Base-by-base conservation (phyloP, 129 eudicot genomes). In the Flaveria robusta region DNA sequence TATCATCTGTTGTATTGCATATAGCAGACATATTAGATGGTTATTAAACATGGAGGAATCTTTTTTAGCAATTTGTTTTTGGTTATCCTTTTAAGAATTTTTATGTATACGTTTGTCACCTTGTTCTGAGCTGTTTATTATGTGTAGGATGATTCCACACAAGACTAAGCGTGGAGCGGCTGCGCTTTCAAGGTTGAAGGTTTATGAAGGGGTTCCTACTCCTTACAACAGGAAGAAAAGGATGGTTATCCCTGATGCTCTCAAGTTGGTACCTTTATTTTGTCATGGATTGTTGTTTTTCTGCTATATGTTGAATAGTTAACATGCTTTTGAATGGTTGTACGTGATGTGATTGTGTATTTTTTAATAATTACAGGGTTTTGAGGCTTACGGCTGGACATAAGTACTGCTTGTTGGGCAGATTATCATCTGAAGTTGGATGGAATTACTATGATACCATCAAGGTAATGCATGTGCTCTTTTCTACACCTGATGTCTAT, bases 191-290 rank as follows among this genome's bases (percentile, higher is more conserved):
- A 77, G 86, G 85, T 82, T 90, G 90, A 87, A 90, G 89, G 96
- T 87, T 56, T 90, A 79, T 13, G 92, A 90, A 79, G 96, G 96
- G 1, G 84, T 90, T 66, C 96, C 96, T 3, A 88, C 96, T 4
- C 96, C 96, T 29, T 89, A 87, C 71, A 90, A 89, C 72, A 90
- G 89, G 83, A 87, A 72, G 51, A 90, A 90, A 83, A 83, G 96
- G 79, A 85, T 90, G 92, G 96, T 90, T 52, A 88, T 90, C 19
- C 96, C 96, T 47, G 96, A 85, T 77, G 96, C 96, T 74, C 92
- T 90, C 29, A 90, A 90, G 96, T 90, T 26, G 85, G 88, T 76
- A n/a, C 31, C 7, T 45, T 34, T 4, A 5, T 34, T 39, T 14
- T 22, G 0, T 9, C 18, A 16, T 9, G 2, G 12, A 2, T 9